These are phyloP conservation scores for Alternaria ventricosa DNA, from an alignment of 2,329 filamentous ascomycete genomes.

Conservation along the genomic window DNA sequence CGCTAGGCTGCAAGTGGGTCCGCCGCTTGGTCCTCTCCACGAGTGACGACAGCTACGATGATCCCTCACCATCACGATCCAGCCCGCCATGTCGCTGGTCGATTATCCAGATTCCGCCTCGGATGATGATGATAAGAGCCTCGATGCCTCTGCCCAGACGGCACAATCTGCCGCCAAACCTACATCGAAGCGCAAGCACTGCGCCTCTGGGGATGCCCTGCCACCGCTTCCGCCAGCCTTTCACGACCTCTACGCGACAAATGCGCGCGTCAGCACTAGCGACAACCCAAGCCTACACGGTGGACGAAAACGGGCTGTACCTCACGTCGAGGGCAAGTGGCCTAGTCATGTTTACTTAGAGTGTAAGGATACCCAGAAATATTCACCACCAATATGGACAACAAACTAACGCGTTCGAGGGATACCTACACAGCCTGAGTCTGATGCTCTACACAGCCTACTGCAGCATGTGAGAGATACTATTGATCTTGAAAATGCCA, in stretches of 20 bases:
- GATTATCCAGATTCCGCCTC: conserved; percentile 63
- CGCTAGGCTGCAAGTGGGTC: conserved; percentile 28
- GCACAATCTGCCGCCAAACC: conserved; percentile 11
- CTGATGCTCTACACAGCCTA: conserved; percentile 33
- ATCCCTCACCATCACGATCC: conserved; percentile 19
- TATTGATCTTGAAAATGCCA: conserved; percentile 25
- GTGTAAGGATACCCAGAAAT: conserved; percentile 66
- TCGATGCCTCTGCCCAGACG: conserved; percentile 13
- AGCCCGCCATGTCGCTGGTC: conserved; percentile 41
- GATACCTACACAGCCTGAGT: conserved; percentile 47
- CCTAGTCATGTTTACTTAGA: conserved; percentile 91
- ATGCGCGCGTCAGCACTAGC: conserved; percentile 74
- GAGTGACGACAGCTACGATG: conserved; percentile 27
- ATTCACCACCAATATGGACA: conserved; percentile 14
- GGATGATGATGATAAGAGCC: conserved; percentile 46
- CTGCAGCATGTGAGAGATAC: conserved; percentile 35
- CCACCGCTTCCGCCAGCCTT: conserved; percentile 82
- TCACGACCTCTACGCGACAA: conserved; percentile 87
- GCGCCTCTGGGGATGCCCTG: conserved; percentile 48
- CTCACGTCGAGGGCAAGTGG: conserved; percentile 90
- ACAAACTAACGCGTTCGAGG: conserved; percentile 45
- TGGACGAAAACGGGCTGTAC: conserved; percentile 79
- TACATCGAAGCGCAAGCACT: conserved; percentile 43
- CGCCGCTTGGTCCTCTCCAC: conserved; percentile 17
- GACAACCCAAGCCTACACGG: conserved; percentile 88